These are phyloP conservation scores for Nicotiana benthamiana DNA, from an alignment of 257 asterid genomes.

Conservation along the genomic window DNA sequence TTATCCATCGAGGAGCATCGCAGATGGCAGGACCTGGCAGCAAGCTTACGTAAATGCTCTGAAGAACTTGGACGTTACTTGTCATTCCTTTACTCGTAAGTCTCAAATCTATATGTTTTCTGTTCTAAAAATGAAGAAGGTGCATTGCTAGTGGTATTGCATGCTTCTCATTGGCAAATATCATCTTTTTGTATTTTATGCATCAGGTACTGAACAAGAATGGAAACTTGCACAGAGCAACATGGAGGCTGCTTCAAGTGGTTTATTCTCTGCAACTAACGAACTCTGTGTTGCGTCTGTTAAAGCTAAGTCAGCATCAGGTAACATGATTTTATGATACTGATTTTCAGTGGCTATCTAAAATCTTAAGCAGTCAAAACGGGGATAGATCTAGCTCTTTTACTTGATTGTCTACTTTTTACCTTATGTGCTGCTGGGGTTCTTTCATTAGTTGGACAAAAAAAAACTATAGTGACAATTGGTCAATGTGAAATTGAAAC, in stretches of 20 bases:
- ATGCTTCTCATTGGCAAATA: conserved; percentile 13
- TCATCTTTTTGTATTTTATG: conserved; percentile 17
- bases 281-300: conserved; percentile 72
- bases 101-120: conserved; percentile 14
- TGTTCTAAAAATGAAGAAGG: neutral
- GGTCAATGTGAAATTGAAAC: neutral
- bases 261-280: conserved; percentile 69
- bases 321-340: conserved; percentile 26
- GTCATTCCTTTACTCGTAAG: conserved; percentile 83
- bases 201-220: conserved; percentile 91
- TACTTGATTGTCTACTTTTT: neutral
- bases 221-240: conserved; percentile 86
- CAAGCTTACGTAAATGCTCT: conserved; percentile 65
- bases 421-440: neutral
- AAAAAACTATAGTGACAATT: neutral
- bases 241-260: conserved; percentile 89
- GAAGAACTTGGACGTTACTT: conserved; percentile 62
- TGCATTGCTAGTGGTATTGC: conserved; percentile 2
- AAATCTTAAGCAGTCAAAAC: neutral
- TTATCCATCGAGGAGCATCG: conserved; percentile 40
- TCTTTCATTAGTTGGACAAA: neutral
- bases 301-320: conserved; percentile 82
- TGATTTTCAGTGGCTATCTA: neutral
- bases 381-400: neutral
- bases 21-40: conserved; percentile 85